Base-by-base conservation (phyloP, 2,329 filamentous ascomycete species). In the Bipolaris victoriae region DNA sequence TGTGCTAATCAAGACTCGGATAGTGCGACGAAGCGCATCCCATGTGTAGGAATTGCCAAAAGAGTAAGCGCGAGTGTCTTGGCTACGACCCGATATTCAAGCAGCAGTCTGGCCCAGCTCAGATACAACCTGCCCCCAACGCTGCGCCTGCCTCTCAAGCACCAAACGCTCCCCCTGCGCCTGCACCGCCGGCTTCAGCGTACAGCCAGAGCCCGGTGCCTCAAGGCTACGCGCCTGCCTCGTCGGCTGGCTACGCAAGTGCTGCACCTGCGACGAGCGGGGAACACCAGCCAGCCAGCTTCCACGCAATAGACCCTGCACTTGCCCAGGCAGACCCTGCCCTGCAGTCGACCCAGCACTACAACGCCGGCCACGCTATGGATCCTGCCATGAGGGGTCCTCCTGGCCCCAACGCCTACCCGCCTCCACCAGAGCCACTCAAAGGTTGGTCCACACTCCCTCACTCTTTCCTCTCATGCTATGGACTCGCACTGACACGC, bases 1-100 rank as follows among this genome's bases (percentile, higher is more conserved):
- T 58, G 43, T 57, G 60, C 71, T 76, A 59, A 76, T 67, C 60
- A 61, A 39, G 61, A 47, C 43, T 41, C 44, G 67, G 60, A 66
- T 76, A 97, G 95, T 99, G 95, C 80, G 95, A 98, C 85, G 95
- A 99, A 83, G 88, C 87, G 60, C 92, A 97, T 77, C 95, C 95
- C 20, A 88, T 89, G 58, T 99, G 95, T 82, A 88, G 92, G 79
- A 92, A 95, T 74, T 95, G 91, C 80, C 88, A 89, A 73, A 95
- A 95, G 77, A 92, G 90, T 66, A 95, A 94, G 79, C 90, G 91
- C 71, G 90, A 94, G 70, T 95, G 91, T 72, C 76, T 92, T 47
- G 91, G 91, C 53, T 95, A 95, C 84, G 91, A 95, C 71, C 90
- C 91, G 36, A 91, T 94, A 70, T 95, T 94, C 80, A 91, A 92